These are phyloP conservation scores for Discostella stelligera DNA, from an alignment of 352 stramenopile genomes.

Conservation along the genomic window DNA sequence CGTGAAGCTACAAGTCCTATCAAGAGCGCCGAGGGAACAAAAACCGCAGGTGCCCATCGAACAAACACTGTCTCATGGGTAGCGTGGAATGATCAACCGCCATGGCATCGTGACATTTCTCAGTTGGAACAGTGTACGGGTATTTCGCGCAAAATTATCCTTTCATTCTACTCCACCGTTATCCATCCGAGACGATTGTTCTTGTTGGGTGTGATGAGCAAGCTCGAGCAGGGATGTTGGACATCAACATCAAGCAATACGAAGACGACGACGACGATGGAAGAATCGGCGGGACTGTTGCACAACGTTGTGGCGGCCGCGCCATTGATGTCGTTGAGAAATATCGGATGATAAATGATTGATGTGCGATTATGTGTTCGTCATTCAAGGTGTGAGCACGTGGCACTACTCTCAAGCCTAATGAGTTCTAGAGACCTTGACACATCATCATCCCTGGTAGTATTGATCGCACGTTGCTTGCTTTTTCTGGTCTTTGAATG, in stretches of 20 bases:
- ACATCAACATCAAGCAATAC: neutral
- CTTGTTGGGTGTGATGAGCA: conserved; percentile 50
- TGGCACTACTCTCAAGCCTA: neutral
- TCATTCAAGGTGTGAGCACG: neutral
- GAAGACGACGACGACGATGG: neutral
- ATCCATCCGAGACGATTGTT: conserved; percentile 53
- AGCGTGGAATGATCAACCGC: conserved; percentile 65
- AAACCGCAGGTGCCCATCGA: conserved; percentile 1
- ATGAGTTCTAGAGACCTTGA: neutral
- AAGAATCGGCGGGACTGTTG: conserved; percentile 7
- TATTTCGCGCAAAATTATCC: conserved; percentile 41
- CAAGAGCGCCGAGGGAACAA: conserved; percentile 6
- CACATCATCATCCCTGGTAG: conserved; percentile 7
- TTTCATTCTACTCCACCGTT: conserved; percentile 55
- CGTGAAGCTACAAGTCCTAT: conserved; percentile 11
- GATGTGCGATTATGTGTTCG: neutral
- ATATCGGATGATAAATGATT: conserved; percentile 8
- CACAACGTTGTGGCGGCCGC: conserved; percentile 27
- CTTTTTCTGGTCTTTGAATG: conserved; percentile 52
- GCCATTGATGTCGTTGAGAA: conserved; percentile 35
- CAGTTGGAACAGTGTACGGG: conserved; percentile 62
- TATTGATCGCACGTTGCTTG: conserved; percentile 41
- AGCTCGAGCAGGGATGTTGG: neutral
- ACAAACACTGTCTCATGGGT: conserved; percentile 50
- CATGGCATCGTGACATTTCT: conserved; percentile 51